Evolutionary conservation across 495 filamentous ascomycete genomes (phyloP).

Genomic region (Penicillium coprophilum): DNA sequence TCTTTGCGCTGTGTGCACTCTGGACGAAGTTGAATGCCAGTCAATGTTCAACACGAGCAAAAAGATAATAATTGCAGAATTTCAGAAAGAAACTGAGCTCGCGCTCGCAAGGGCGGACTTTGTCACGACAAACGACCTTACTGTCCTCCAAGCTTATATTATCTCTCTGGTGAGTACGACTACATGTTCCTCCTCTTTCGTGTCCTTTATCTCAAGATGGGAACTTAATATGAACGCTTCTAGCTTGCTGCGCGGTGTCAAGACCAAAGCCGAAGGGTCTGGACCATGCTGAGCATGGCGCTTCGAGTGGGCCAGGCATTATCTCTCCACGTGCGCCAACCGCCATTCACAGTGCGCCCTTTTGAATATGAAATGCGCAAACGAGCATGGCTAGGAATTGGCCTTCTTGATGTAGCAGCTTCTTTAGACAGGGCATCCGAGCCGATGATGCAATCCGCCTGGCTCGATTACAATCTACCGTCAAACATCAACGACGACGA

Average conservation of each 20-base stretch:
- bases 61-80: slow-evolving; percentile 37
- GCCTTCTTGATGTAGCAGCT: slow-evolving; percentile 37
- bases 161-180: slow-evolving; percentile 46
- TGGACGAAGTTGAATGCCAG: slow-evolving; percentile 44
- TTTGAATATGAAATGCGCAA: slow-evolving; percentile 40
- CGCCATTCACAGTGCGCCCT: slow-evolving; percentile 33
- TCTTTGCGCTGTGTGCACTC: slow-evolving; percentile 49
- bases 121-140: slow-evolving; percentile 53
- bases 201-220: slow-evolving; percentile 18
- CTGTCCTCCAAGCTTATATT: slow-evolving; percentile 57
- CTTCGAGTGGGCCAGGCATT: slow-evolving; percentile 67
- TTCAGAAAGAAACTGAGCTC: slow-evolving; percentile 50
- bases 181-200: neutral
- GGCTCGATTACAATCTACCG: slow-evolving; percentile 30
- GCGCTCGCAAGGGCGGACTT: slow-evolving; percentile 53
- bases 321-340: slow-evolving; percentile 54
- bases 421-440: slow-evolving; percentile 38
- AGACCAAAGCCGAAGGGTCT: slow-evolving; percentile 43
- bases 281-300: slow-evolving; percentile 64
- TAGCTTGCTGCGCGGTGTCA: slow-evolving; percentile 46
- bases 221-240: slow-evolving; percentile 23
- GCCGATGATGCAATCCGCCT: slow-evolving; percentile 40
- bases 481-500: slow-evolving; percentile 38
- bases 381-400: slow-evolving; percentile 39
- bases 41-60: slow-evolving; percentile 43